These are phyloP conservation scores for Colletotrichum spaethianum DNA, from an alignment of 2,329 filamentous ascomycete species.

Conservation along the genomic window DNA sequence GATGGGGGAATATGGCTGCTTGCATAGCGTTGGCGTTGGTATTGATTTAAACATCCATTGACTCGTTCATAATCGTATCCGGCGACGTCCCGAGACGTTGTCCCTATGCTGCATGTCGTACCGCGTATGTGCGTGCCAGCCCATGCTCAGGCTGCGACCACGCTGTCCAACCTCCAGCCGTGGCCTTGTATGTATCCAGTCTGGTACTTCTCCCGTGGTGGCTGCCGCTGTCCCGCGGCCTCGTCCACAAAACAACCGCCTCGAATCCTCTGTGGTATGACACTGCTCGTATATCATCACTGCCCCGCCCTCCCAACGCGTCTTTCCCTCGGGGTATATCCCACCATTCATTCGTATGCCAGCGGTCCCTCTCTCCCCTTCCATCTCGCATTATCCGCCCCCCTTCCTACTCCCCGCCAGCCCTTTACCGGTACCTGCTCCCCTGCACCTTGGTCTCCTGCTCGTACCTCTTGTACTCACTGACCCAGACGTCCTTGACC, in stretches of 20 bases:
- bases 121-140: background rate
- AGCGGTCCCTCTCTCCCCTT: background rate
- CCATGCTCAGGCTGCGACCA: background rate
- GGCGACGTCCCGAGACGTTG: slow-evolving; percentile 3
- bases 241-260: background rate
- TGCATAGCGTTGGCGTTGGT: slow-evolving; percentile 62
- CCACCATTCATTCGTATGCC: slow-evolving; percentile 1
- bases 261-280: background rate
- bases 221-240: background rate
- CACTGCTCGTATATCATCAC: background rate
- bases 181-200: background rate
- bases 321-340: slow-evolving; percentile 23
- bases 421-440: slow-evolving; percentile 22
- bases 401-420: too few relatives aligned
- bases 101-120: background rate
- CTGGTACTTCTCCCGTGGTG: background rate
- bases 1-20: slow-evolving; percentile 21
- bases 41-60: slow-evolving; percentile 36
- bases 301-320: background rate
- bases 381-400: background rate
- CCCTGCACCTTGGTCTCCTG: slow-evolving; percentile 56
- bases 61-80: slow-evolving; percentile 31
- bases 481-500: slow-evolving; percentile 68
- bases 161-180: too few relatives aligned
- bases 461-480: slow-evolving; percentile 72